A percentile compares a stretch with the other conserved stretches of the same genome.
phyloP scores from a whole-genome alignment of 805 yeast genomes.

The Candida stauntonica region DNA sequence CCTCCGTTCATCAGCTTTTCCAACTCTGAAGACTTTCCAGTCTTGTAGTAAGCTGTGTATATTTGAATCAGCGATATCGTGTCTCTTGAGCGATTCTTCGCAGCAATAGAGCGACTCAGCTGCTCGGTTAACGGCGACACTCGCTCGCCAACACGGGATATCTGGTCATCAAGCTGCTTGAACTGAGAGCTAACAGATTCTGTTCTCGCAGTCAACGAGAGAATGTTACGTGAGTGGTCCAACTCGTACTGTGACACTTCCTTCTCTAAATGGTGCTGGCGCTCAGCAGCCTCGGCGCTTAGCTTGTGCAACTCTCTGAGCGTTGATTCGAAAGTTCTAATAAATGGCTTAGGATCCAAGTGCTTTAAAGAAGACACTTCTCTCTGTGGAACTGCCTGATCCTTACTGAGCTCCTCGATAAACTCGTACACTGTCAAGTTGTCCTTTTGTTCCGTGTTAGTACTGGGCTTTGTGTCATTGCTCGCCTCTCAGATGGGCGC shows the following conservation, averaged over 20 bases:
- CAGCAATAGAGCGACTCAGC: slow-evolving; percentile 60
- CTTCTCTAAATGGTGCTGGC: slow-evolving; percentile 47
- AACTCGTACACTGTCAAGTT: slow-evolving; percentile 75
- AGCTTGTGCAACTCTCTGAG: slow-evolving; percentile 64
- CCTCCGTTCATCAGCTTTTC: slow-evolving; percentile 51
- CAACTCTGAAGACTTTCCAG: slow-evolving; percentile 46
- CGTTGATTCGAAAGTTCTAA: slow-evolving; percentile 87
- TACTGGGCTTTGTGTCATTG: too few species aligned
- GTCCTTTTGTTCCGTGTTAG: slow-evolving; percentile 27
- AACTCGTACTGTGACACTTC: slow-evolving; percentile 60
- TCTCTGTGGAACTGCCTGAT: slow-evolving; percentile 49
- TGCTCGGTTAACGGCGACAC: slow-evolving; percentile 69
- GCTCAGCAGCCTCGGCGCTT: slow-evolving; percentile 47
- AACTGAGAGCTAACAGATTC: slow-evolving; percentile 44
- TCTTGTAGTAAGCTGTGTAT: slow-evolving; percentile 67
- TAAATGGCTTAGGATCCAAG: slow-evolving; percentile 90
- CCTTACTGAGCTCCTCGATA: slow-evolving; percentile 72
- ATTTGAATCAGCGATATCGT: slow-evolving; percentile 71
- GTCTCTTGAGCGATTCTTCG: slow-evolving; percentile 67
- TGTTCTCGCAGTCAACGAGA: slow-evolving; percentile 47
- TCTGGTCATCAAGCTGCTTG: slow-evolving; percentile 44
- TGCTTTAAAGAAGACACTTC: slow-evolving; percentile 45
- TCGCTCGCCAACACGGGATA: slow-evolving; percentile 51
- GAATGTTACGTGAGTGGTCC: slow-evolving; percentile 62
- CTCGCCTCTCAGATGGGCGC: too few species aligned